Percentiles rank a stretch among this genome's conserved stretches.
phyloP scores from a whole-genome alignment of 208 protist species.

The Spongospora subterranea region DNA sequence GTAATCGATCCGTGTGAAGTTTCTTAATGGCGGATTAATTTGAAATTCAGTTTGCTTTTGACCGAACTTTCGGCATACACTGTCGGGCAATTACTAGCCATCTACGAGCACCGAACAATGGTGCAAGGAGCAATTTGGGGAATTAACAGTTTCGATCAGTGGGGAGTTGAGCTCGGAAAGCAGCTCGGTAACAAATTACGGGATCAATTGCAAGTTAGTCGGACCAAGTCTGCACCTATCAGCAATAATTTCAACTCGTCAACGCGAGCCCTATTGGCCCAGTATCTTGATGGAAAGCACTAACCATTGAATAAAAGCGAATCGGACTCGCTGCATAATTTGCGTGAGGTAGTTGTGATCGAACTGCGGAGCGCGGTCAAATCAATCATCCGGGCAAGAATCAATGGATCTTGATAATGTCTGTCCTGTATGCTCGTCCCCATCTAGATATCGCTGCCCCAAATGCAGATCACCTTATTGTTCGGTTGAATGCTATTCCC shows the following conservation, averaged over 20 bases:
- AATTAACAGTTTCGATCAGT: slow-evolving; percentile 76
- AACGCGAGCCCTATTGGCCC: background rate
- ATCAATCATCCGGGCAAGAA: too few relatives aligned
- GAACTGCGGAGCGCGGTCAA: too few relatives aligned
- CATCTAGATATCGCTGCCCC: background rate
- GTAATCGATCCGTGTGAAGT: background rate
- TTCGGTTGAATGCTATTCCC: background rate
- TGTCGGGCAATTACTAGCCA: slow-evolving; percentile 64
- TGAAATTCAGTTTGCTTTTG: background rate
- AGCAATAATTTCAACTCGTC: slow-evolving; percentile 42
- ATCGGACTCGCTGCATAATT: too few relatives aligned
- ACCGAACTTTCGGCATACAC: slow-evolving; percentile 54
- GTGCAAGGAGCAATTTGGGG: slow-evolving; percentile 73
- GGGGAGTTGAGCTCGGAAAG: slow-evolving; percentile 75
- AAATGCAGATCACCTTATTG: background rate
- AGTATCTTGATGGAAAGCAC: slow-evolving; percentile 31
- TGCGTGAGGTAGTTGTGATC: too few relatives aligned
- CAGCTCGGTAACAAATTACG: slow-evolving; percentile 68
- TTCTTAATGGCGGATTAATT: background rate
- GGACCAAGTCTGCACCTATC: background rate
- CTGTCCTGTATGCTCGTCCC: background rate
- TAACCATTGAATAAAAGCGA: too few relatives aligned
- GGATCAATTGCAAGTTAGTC: slow-evolving; percentile 2
- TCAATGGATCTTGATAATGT: background rate
- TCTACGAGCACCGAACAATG: slow-evolving; percentile 75